phyloP scores from a whole-genome alignment of 1,284 basidiomycete genomes.

The Austroboletus rostrupii region DNA sequence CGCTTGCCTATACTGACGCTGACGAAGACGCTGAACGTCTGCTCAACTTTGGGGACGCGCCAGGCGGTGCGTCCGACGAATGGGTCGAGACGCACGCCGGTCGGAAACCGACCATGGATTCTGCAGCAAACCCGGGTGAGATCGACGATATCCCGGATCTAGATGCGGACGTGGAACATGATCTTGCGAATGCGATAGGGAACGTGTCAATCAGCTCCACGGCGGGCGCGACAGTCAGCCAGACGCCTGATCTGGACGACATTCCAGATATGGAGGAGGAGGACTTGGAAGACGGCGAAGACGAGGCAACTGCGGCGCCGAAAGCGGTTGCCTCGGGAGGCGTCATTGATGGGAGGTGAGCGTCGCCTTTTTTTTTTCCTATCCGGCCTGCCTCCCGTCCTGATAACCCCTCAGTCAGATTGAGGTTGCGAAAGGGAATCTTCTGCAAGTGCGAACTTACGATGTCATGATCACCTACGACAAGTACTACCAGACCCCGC shows the following conservation, averaged over 20 bases:
- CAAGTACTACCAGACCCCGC: constrained; percentile 96
- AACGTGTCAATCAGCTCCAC: constrained; percentile 41
- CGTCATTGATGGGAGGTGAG: constrained; percentile 41
- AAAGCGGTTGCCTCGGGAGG: constrained; percentile 37
- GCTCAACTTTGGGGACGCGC: constrained; percentile 68
- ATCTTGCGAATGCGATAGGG: constrained; percentile 39
- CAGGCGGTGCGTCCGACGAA: constrained; percentile 65
- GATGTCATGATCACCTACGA: constrained; percentile 99
- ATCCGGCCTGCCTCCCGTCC: not conserved
- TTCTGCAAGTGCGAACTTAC: constrained; percentile 95
- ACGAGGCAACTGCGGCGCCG: constrained; percentile 75
- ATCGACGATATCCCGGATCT: constrained; percentile 85
- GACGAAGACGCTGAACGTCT: constrained; percentile 93
- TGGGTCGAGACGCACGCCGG: constrained; percentile 88
- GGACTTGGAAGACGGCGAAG: constrained; percentile 73
- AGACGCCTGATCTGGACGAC: constrained; percentile 83
- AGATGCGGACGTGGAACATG: constrained; percentile 55
- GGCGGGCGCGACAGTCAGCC: constrained; percentile 39
- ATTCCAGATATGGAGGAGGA: constrained; percentile 92
- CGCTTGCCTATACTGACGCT: constrained; percentile 89
- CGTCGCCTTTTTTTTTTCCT: not conserved
- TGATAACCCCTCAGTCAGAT: constrained; percentile 40
- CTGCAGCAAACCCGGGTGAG: constrained; percentile 50
- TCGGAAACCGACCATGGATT: constrained; percentile 50
- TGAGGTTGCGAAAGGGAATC: constrained; percentile 71